Conservation (phyloP, 1,284 basidiomycete genomes). For the Irpex sp. region DNA sequence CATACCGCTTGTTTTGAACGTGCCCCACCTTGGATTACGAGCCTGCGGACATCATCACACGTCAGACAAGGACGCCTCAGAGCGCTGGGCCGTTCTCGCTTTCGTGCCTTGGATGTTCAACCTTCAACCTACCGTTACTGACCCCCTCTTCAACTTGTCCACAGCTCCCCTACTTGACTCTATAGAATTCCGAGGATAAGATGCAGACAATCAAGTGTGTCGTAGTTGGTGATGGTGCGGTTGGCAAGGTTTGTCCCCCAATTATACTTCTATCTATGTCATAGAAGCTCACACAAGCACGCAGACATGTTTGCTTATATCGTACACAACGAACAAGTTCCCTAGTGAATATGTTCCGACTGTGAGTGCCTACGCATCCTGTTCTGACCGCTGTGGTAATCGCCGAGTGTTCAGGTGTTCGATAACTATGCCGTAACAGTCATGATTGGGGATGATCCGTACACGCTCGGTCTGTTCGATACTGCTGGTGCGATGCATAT, state of each 20-base stretch:
- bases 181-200: constrained; percentile 27
- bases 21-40: background rate
- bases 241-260: constrained; percentile 83
- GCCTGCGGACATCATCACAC: constrained; percentile 12
- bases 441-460: constrained; percentile 99
- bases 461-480: constrained; percentile 98
- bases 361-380: constrained; percentile 49
- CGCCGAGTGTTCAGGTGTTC: constrained; percentile 66
- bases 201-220: constrained; percentile 99
- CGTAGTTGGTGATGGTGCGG: constrained; percentile 99
- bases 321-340: constrained; percentile 99
- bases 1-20: constrained; percentile 2
- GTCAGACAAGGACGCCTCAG: constrained; percentile 3
- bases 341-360: constrained; percentile 99
- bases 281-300: constrained; percentile 14
- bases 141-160: background rate
- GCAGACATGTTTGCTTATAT: constrained; percentile 97
- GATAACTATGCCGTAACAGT: constrained; percentile 99
- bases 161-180: constrained; percentile 10
- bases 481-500: constrained; percentile 71
- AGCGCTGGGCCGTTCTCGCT: constrained; percentile 9
- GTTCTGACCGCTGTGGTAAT: constrained; percentile 19
- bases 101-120: constrained; percentile 9
- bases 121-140: constrained; percentile 6
- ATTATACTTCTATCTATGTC: background rate